Conservation (phyloP, 306 rosid genomes). For the Gillenia trifoliata region DNA sequence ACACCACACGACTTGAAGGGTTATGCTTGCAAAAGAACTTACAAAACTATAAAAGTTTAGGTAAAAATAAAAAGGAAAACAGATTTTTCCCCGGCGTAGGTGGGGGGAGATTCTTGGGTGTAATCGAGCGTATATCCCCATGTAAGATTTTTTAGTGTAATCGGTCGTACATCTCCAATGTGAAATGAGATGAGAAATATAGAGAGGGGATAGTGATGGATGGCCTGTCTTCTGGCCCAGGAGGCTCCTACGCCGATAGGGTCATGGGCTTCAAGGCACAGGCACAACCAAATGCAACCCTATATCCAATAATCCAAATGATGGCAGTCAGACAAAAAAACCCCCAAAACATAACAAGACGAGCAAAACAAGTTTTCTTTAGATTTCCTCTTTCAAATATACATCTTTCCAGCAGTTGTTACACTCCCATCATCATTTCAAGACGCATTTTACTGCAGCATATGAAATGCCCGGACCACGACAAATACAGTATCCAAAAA, state of each 20-base stretch:
- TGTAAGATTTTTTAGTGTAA: too few species aligned
- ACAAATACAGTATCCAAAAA: constrained; percentile 5
- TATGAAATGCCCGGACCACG: constrained; percentile 17
- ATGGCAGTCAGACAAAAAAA: neutral
- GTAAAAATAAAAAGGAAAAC: too few species aligned
- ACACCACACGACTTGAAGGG: neutral
- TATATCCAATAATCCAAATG: neutral
- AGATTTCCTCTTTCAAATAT: constrained; percentile 6
- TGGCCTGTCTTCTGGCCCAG: neutral
- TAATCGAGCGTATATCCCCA: too few species aligned
- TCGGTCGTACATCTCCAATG: fast-evolving
- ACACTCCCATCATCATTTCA: constrained; percentile 12
- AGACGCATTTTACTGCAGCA: constrained; percentile 23
- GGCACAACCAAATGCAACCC: neutral
- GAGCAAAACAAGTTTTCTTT: constrained; percentile 5
- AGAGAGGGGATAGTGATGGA: neutral
- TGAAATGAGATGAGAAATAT: too few species aligned
- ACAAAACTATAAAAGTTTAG: neutral
- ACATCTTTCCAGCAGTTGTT: constrained; percentile 12
- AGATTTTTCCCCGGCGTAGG: too few species aligned
- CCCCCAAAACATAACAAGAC: neutral
- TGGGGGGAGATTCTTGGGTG: too few species aligned
- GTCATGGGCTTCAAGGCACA: neutral
- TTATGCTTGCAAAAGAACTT: neutral
- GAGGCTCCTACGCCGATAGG: neutral